phyloP scores from a whole-genome alignment of 1,139 yeast genomes.

The Spencermartinsiella ligniputridi region DNA sequence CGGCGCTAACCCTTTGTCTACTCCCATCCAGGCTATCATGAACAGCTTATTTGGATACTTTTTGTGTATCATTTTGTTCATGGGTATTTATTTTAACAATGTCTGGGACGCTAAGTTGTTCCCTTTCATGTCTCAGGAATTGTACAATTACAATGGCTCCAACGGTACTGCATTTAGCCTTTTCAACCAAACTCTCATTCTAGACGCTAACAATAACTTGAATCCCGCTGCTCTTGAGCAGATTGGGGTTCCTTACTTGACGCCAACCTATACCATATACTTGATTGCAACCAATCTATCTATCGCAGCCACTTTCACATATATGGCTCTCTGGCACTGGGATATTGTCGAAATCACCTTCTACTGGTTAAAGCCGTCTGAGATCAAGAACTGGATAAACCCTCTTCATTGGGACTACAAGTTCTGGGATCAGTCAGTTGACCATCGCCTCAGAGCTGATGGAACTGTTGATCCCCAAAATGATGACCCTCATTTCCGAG shows the following conservation, averaged over 20 bases:
- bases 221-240: slow-evolving; percentile 24
- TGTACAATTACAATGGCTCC: slow-evolving; percentile 26
- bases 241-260: slow-evolving; percentile 30
- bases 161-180: slow-evolving; percentile 24
- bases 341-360: slow-evolving; percentile 7
- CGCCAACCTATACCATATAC: slow-evolving; percentile 30
- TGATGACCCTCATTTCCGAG: slow-evolving; percentile 51
- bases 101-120: slow-evolving; percentile 30
- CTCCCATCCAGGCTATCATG: slow-evolving; percentile 26
- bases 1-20: slow-evolving; percentile 28
- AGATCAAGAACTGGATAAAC: background rate
- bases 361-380: background rate
- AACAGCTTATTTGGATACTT: slow-evolving; percentile 29
- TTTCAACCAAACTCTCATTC: slow-evolving; percentile 28
- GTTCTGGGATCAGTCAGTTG: slow-evolving; percentile 18
- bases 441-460: slow-evolving; percentile 27
- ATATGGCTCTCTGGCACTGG: slow-evolving; percentile 25
- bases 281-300: slow-evolving; percentile 31
- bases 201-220: slow-evolving; percentile 21
- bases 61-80: slow-evolving; percentile 27
- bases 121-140: slow-evolving; percentile 31
- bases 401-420: slow-evolving; percentile 9
- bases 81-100: slow-evolving; percentile 31
- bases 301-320: slow-evolving; percentile 31
- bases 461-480: slow-evolving; percentile 37